Percentiles rank a stretch among this genome's conserved stretches.
phyloP scores from a whole-genome alignment of 495 filamentous ascomycete species.

The Saxophila tyrrhenica region DNA sequence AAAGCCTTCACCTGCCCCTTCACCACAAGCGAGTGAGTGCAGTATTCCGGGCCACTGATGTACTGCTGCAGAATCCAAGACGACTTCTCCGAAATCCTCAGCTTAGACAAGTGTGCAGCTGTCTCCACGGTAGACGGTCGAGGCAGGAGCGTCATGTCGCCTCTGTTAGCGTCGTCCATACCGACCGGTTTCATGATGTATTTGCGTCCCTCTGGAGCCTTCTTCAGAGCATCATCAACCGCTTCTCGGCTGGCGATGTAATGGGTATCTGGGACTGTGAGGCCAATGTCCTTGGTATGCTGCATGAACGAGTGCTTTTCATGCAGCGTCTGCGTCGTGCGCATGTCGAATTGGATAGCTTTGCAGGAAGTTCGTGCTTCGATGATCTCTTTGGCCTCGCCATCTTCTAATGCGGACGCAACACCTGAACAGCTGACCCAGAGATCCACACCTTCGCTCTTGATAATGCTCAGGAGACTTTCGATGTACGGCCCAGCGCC shows the following conservation, averaged over 20 bases:
- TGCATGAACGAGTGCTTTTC: constrained; percentile 49
- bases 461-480: constrained; percentile 44
- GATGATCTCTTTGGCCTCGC: constrained; percentile 48
- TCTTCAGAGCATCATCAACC: constrained; percentile 44
- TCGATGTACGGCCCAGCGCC: constrained; percentile 34
- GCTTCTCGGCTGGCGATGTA: constrained; percentile 46
- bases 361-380: constrained; percentile 47
- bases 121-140: constrained; percentile 42
- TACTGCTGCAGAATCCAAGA: constrained; percentile 64
- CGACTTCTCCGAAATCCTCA: constrained; percentile 42
- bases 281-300: constrained; percentile 37
- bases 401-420: constrained; percentile 50
- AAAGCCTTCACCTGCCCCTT: constrained; percentile 50
- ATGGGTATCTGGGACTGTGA: constrained; percentile 49
- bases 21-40: constrained; percentile 56
- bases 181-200: constrained; percentile 54
- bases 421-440: constrained; percentile 65
- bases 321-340: constrained; percentile 42
- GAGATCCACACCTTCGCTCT: constrained; percentile 51
- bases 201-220: constrained; percentile 31
- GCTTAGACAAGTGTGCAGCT: constrained; percentile 38
- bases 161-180: constrained; percentile 35
- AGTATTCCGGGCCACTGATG: constrained; percentile 52
- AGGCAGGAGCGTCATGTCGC: constrained; percentile 45
- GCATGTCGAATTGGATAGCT: constrained; percentile 45